Conservation (phyloP, 2,329 filamentous ascomycete species). For the Dendryphion nanum region DNA sequence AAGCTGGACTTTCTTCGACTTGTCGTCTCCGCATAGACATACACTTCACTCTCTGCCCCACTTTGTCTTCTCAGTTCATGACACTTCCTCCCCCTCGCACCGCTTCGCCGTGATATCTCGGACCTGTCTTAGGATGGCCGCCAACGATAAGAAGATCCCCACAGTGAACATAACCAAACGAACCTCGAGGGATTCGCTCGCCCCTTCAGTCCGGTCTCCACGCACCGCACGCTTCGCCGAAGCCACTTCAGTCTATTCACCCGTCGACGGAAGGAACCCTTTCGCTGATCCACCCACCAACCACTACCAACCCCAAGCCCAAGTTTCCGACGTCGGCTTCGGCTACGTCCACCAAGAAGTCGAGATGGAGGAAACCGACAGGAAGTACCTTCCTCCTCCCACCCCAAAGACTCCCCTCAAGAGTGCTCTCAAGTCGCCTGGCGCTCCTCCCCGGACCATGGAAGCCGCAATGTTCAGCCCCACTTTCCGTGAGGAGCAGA, state of each 20-base stretch:
- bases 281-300: constrained; percentile 54
- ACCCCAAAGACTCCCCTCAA: constrained; percentile 78
- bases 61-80: constrained; percentile 2
- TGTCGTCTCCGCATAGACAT: constrained; percentile 28
- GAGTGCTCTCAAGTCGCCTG: constrained; percentile 85
- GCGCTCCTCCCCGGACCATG: constrained; percentile 66
- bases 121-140: constrained; percentile 44
- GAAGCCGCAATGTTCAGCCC: constrained; percentile 81
- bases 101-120: constrained; percentile 19
- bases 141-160: constrained; percentile 45
- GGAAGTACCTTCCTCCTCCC: constrained; percentile 52
- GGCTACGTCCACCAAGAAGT: constrained; percentile 74
- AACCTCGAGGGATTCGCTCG: constrained; percentile 40
- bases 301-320: constrained; percentile 60
- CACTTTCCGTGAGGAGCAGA: constrained; percentile 84
- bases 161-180: constrained; percentile 43
- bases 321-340: constrained; percentile 86
- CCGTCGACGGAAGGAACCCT: constrained; percentile 57
- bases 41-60: constrained; percentile 12
- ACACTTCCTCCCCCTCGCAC: constrained; percentile 1
- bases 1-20: constrained; percentile 40
- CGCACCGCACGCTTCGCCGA: constrained; percentile 78
- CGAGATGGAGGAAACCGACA: constrained; percentile 53
- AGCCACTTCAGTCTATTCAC: constrained; percentile 76
- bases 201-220: constrained; percentile 58